These are phyloP conservation scores for Cairneyella variabilis DNA, from an alignment of 495 filamentous ascomycete species.

Conservation along the genomic window DNA sequence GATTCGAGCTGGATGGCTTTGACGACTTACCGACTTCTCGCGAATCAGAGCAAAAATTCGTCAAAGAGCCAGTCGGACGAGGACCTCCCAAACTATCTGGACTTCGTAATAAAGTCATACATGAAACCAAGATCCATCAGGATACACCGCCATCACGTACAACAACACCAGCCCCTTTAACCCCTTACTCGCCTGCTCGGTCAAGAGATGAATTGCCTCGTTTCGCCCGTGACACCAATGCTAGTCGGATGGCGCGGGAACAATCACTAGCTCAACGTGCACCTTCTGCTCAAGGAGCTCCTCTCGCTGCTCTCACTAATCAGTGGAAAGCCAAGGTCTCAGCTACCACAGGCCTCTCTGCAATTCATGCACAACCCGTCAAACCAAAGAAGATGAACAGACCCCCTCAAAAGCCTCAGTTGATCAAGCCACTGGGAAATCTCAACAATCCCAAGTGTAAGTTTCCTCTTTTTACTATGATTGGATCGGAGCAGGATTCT, in stretches of 20 bases:
- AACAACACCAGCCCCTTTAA: constrained; percentile 51
- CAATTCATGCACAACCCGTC: constrained; percentile 28
- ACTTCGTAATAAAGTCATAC: constrained; percentile 48
- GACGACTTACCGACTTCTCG: constrained; percentile 92
- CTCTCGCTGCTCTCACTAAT: constrained; percentile 60
- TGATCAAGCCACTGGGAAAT: constrained; percentile 68
- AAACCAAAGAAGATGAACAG: constrained; percentile 58
- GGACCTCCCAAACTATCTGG: constrained; percentile 58
- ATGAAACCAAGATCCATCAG: constrained; percentile 60
- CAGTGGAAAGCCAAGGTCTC: constrained; percentile 79
- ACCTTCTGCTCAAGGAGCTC: constrained; percentile 40
- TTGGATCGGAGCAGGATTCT: no score
- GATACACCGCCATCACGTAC: constrained; percentile 45
- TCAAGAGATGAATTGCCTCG: constrained; percentile 60
- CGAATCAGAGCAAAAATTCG: constrained; percentile 72
- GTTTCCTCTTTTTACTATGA: constrained; percentile 24
- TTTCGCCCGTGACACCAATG: constrained; percentile 92
- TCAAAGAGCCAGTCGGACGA: constrained; percentile 71
- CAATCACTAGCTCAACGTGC: constrained; percentile 63
- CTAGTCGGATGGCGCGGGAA: constrained; percentile 86
- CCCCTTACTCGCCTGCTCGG: constrained; percentile 51
- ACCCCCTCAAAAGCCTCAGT: constrained; percentile 58
- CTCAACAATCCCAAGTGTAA: constrained; percentile 64
- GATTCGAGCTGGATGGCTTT: constrained; percentile 85
- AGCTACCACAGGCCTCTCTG: constrained; percentile 42